A percentile compares a stretch with the other conserved stretches of the same genome.
phyloP scores from a whole-genome alignment of 75 land plant species.

The Pinus albicaulis region DNA sequence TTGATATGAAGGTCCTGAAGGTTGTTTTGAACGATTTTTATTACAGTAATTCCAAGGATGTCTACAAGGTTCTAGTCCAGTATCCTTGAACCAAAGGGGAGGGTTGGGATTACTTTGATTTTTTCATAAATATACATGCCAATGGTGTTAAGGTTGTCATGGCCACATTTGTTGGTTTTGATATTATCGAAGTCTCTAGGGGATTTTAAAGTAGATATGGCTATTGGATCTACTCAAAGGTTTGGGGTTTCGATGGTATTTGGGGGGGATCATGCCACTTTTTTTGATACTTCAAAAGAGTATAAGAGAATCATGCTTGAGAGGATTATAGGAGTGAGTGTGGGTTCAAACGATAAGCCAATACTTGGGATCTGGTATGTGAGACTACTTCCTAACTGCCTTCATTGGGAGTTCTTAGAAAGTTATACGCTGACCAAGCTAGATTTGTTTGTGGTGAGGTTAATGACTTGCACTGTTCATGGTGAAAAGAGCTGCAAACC shows the following conservation, averaged over 20 bases:
- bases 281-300: conserved; percentile 18
- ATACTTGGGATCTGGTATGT: not conserved
- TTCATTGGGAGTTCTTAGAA: too few relatives aligned
- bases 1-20: conserved; percentile 65
- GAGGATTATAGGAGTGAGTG: conserved; percentile 15
- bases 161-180: conserved; percentile 86
- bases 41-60: conserved; percentile 66
- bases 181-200: conserved; percentile 90
- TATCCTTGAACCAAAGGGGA: conserved; percentile 92
- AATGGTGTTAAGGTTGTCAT: conserved; percentile 93
- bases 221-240: too few relatives aligned
- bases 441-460: too few relatives aligned
- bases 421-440: too few relatives aligned
- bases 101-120: conserved; percentile 72
- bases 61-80: conserved; percentile 91
- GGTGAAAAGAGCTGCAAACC: too few relatives aligned
- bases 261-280: conserved; percentile 19
- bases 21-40: conserved; percentile 64
- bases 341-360: conserved; percentile 3
- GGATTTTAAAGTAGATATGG: conserved; percentile 92
- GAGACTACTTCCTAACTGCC: too few relatives aligned
- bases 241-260: too few relatives aligned
- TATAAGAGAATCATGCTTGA: conserved; percentile 20
- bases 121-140: conserved; percentile 77
- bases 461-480: too few relatives aligned